Conservation (phyloP, 2,329 filamentous ascomycete genomes). For the Sclerotinia minor region DNA sequence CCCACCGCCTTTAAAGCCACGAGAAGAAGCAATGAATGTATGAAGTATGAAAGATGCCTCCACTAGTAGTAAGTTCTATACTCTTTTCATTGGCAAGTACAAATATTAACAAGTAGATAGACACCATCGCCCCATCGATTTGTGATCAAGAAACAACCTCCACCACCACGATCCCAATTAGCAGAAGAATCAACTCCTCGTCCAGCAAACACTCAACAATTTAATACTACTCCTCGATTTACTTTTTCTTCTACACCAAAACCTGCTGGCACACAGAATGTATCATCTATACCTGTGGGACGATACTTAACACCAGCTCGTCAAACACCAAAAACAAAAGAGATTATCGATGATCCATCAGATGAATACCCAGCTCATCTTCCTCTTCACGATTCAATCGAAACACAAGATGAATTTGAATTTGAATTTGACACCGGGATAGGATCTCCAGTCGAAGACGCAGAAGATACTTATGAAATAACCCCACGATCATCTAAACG, state of each 20-base stretch:
- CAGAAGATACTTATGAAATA: conserved; percentile 33
- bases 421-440: conserved; percentile 28
- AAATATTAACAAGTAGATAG: conserved; percentile 32
- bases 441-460: conserved; percentile 28
- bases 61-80: conserved; percentile 37
- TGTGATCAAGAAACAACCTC: conserved; percentile 39
- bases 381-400: conserved; percentile 37
- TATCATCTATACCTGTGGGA: conserved; percentile 35
- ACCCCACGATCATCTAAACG: conserved; percentile 36
- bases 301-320: conserved; percentile 37
- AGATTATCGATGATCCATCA: conserved; percentile 34
- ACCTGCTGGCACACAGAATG: conserved; percentile 33
- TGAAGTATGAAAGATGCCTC: conserved; percentile 36
- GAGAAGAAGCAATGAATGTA: conserved; percentile 2
- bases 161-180: conserved; percentile 31
- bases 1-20: neutral
- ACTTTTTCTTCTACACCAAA: conserved; percentile 39
- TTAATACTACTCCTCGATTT: conserved; percentile 42
- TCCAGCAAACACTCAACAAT: conserved; percentile 36
- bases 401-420: conserved; percentile 32
- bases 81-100: conserved; percentile 11
- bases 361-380: conserved; percentile 27
- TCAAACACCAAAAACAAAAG: conserved; percentile 27
- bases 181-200: conserved; percentile 34
- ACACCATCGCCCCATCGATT: conserved; percentile 45